Base-by-base conservation (phyloP, 257 asterid species). In the Penstemon eatonii region DNA sequence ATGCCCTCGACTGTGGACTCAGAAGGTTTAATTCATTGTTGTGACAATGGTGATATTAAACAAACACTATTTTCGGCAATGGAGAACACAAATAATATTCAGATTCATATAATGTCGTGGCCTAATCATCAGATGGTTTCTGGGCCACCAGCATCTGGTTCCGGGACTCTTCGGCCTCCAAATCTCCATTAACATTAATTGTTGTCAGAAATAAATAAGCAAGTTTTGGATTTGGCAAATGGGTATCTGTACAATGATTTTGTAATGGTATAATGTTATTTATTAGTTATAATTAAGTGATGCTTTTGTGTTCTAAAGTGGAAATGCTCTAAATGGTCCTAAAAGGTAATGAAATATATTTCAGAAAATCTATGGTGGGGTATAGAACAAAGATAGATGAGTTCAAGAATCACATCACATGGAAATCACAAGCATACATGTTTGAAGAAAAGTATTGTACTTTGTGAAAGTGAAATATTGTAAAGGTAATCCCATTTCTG, bases 81-180 rank as follows among this genome's bases (percentile, higher is more conserved):
- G 75, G 88, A 83, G 11, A 73, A 61, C 42, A 65, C 81, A 37
- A 82, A 83, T 7, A 69, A 68, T 42, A 49, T 83, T 70, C 62
- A 66, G 11, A 53, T 85, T 19, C 87, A 83, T 56, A 46, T 81
- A 37, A 85, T 85, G 88, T 79, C 82, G 6, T 81, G 86, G 82
- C 82, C 91, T 5, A 77, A 59, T 77, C 77, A 58, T 77, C 77
- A 58, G 64, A 70, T 18, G 42, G 70, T 33, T 50, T 62, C 67
- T 2, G 38, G 75, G 25, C 56, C 81, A 38, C 73, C 67, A 43
- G 56, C 36, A 5, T 59, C 66, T 45, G 68, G 36, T 3, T 70
- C 75, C 39, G 81, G 86, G 51, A 68, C 77, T 47, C 88, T 81
- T 44, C 63, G 66, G 67, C 91, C 86, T 37, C 85, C 85, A 47